Conservation (phyloP, 768 basidiomycete genomes). For the Chalciporus pseudorubinellus region DNA sequence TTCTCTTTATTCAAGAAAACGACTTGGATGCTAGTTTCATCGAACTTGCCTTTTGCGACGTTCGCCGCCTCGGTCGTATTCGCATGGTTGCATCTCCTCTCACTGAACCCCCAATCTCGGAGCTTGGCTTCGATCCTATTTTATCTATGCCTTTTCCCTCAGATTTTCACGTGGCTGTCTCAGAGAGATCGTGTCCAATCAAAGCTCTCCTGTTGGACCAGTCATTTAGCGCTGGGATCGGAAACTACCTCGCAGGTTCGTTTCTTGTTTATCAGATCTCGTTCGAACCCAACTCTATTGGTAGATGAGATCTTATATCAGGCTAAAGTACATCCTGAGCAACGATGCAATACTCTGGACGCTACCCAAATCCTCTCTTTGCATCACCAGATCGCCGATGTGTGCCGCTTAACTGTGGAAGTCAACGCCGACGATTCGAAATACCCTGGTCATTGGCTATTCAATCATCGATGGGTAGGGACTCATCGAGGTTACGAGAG, state of each 20-base stretch:
- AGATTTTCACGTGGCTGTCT: slow-evolving; percentile 47
- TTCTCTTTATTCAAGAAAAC: slow-evolving; percentile 53
- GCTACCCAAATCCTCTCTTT: slow-evolving; percentile 47
- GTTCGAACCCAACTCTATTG: background rate
- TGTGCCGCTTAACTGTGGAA: slow-evolving; percentile 60
- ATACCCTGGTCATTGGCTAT: slow-evolving; percentile 69
- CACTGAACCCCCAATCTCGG: slow-evolving; percentile 66
- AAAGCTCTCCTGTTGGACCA: slow-evolving; percentile 79
- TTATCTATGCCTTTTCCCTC: slow-evolving; percentile 59
- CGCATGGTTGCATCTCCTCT: slow-evolving; percentile 58
- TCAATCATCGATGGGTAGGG: slow-evolving; percentile 64
- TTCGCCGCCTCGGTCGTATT: slow-evolving; percentile 68
- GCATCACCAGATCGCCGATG: slow-evolving; percentile 50
- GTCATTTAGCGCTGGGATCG: slow-evolving; percentile 76
- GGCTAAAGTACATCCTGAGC: slow-evolving; percentile 69
- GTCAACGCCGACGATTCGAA: slow-evolving; percentile 66
- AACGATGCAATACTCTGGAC: slow-evolving; percentile 55
- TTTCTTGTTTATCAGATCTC: background rate
- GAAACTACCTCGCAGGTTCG: slow-evolving; percentile 79
- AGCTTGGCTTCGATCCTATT: slow-evolving; percentile 76
- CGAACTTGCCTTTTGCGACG: slow-evolving; percentile 69
- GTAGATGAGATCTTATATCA: slow-evolving; percentile 75
- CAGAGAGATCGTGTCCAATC: slow-evolving; percentile 59
- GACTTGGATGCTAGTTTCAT: slow-evolving; percentile 27
- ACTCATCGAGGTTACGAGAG: background rate